phyloP scores from a whole-genome alignment of 768 basidiomycete species.

The Suillus decipiens region DNA sequence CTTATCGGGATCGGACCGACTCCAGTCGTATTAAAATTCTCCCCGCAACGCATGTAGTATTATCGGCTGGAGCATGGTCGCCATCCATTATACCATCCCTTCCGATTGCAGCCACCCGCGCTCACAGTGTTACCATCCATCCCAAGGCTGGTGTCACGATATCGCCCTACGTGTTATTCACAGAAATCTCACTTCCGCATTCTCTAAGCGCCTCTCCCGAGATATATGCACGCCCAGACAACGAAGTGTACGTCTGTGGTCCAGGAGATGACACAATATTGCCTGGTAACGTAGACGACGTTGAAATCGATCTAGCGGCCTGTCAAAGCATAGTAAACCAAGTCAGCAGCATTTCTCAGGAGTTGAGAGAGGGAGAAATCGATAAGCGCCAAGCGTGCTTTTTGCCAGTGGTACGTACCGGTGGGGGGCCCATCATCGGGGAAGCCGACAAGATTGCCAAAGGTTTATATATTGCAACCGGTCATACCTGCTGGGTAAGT shows the following conservation, averaged over 20 bases:
- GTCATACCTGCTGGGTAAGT: constrained; percentile 80
- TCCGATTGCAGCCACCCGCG: constrained; percentile 64
- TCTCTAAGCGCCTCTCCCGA: constrained; percentile 51
- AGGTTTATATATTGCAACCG: constrained; percentile 72
- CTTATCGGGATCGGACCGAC: constrained; percentile 30
- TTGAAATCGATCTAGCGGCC: constrained; percentile 54
- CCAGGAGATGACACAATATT: constrained; percentile 73
- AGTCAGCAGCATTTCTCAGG: constrained; percentile 61
- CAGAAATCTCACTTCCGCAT: constrained; percentile 57
- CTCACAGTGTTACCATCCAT: constrained; percentile 71
- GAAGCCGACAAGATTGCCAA: constrained; percentile 54
- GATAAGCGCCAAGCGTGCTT: constrained; percentile 73
- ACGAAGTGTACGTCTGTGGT: constrained; percentile 78
- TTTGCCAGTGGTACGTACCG: constrained; percentile 59
- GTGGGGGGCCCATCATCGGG: constrained; percentile 75
- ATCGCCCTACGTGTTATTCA: constrained; percentile 82
- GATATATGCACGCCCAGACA: constrained; percentile 70
- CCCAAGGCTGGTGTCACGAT: constrained; percentile 47
- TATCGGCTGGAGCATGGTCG: constrained; percentile 91
- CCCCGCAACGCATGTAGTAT: constrained; percentile 66
- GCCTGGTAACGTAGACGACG: constrained; percentile 72
- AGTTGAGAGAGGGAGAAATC: constrained; percentile 54
- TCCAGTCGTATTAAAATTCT: constrained; percentile 36
- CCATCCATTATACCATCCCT: constrained; percentile 55
- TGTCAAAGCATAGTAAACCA: constrained; percentile 58